A percentile compares a stretch with the other conserved stretches of the same genome.
Conservation (phyloP, 306 rosid species). For the Cyamopsis tetragonoloba region DNA sequence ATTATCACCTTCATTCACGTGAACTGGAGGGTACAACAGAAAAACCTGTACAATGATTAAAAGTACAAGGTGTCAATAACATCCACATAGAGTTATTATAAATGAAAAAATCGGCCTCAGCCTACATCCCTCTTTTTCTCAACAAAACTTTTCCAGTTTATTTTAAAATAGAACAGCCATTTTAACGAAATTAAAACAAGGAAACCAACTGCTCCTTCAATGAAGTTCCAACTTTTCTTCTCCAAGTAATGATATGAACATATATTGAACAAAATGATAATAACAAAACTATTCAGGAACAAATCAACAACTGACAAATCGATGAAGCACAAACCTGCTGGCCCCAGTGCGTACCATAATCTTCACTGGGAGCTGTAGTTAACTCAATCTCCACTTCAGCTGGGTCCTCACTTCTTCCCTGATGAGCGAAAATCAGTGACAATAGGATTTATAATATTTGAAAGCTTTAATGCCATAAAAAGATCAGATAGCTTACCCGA, state of each 20-base stretch:
- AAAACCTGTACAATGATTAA: constrained; percentile 57
- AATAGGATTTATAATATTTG: not conserved
- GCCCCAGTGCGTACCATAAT: constrained; percentile 85
- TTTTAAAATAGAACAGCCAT: constrained; percentile 9
- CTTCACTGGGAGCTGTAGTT: constrained; percentile 83
- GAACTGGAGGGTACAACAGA: constrained; percentile 62
- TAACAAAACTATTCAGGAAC: not conserved
- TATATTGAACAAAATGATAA: not conserved
- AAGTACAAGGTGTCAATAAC: not conserved
- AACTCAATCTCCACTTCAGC: constrained; percentile 71
- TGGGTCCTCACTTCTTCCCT: constrained; percentile 93
- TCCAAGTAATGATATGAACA: constrained; percentile 10
- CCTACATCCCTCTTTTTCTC: not conserved
- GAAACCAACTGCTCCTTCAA: not conserved
- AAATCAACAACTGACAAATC: not conserved
- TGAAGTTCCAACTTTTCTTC: not conserved
- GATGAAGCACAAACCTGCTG: constrained; percentile 69
- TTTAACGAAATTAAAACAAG: not conserved
- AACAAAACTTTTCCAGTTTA: not conserved
- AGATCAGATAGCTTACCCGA: constrained; percentile 53
- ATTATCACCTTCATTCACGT: constrained; percentile 61
- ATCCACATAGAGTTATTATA: not conserved
- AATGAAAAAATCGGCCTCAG: not conserved
- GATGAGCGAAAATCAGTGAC: constrained; percentile 25
- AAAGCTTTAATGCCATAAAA: not conserved